phyloP scores from a whole-genome alignment of 129 eudicot genomes.

The Solidago caesia region DNA sequence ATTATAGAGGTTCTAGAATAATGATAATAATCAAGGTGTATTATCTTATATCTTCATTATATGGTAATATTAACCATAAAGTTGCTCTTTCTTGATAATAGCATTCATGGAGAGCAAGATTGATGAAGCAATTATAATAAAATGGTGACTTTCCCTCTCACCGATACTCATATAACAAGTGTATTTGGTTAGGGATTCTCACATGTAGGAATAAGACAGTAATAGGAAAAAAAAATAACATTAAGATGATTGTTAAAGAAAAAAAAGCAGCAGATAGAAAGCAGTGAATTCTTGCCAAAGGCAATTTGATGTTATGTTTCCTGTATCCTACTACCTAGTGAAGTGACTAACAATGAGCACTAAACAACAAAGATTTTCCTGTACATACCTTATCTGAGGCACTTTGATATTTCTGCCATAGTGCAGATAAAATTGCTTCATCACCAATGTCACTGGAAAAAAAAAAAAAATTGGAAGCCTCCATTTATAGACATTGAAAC shows the following conservation, averaged over 20 bases:
- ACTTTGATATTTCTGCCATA: conserved; percentile 67
- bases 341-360: conserved; percentile 8
- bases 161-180: neutral
- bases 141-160: conserved; percentile 9
- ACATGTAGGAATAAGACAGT: neutral
- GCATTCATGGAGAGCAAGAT: conserved; percentile 10
- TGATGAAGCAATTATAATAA: conserved; percentile 7
- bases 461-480: conserved; percentile 19
- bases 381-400: conserved; percentile 68
- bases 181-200: conserved; percentile 21
- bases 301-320: neutral
- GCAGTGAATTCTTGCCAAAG: conserved; percentile 4
- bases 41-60: conserved; percentile 13
- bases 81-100: neutral
- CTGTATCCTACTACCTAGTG: conserved; percentile 6
- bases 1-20: neutral
- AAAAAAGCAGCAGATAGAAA: neutral
- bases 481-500: neutral
- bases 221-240: neutral
- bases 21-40: neutral
- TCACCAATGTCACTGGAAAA: conserved; percentile 79
- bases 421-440: conserved; percentile 68
- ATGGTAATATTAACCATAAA: neutral
- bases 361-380: conserved; percentile 14
- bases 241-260: neutral